These are phyloP conservation scores for Colletotrichum karsti DNA, from an alignment of 2,329 filamentous ascomycete genomes.

Conservation along the genomic window DNA sequence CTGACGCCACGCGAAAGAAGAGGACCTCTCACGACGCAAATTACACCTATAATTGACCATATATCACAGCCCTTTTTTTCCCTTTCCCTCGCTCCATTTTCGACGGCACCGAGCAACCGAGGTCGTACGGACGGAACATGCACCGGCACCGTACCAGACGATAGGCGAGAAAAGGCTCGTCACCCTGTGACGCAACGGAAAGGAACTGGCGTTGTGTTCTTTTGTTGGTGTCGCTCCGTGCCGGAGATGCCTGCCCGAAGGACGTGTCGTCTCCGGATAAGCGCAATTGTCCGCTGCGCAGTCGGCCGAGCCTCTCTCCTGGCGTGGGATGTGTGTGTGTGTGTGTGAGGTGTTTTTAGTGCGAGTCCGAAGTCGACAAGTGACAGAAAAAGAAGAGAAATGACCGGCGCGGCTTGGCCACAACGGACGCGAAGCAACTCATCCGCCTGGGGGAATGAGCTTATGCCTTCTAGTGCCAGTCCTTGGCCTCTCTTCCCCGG, in stretches of 20 bases:
- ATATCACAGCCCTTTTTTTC: background rate
- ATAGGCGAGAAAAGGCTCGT: constrained; percentile 1
- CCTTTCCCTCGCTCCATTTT: background rate
- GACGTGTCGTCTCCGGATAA: constrained; percentile 2
- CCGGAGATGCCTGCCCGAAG: constrained; percentile 21
- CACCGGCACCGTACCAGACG: background rate
- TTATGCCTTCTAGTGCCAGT: constrained; percentile 5
- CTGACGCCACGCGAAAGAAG: background rate
- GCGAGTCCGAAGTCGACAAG: background rate
- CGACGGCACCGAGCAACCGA: background rate
- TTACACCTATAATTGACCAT: constrained; percentile 4
- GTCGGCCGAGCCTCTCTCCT: background rate
- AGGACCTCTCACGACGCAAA: background rate
- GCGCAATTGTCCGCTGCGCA: background rate
- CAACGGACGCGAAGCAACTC: background rate
- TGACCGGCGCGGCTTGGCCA: background rate
- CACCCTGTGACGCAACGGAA: background rate
- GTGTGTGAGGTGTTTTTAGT: background rate
- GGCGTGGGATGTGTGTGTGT: too few species aligned
- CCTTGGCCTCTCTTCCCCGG: background rate
- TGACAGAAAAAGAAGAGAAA: background rate
- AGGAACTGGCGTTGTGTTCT: background rate
- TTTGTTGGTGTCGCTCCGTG: background rate
- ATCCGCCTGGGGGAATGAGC: constrained; percentile 3
- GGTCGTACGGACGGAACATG: background rate